Percentiles rank a stretch among this genome's conserved stretches.
Evolutionary conservation across 1,284 basidiomycete genomes (phyloP).

Genomic region (Moniliophthora roreri): DNA sequence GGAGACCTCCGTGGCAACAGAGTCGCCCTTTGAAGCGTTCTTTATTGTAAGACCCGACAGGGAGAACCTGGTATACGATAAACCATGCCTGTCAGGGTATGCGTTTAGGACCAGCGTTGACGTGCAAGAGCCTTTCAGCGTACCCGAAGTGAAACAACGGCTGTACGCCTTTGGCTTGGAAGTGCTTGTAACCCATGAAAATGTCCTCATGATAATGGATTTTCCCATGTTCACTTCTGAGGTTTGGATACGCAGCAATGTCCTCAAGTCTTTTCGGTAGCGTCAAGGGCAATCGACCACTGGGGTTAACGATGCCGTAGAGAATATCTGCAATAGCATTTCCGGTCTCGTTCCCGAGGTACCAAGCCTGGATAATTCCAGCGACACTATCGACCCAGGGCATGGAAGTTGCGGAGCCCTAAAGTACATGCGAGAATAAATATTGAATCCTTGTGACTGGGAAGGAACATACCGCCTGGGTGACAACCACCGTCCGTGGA

Average conservation of each 20-base stretch:
- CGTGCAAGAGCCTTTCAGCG: constrained; percentile 13
- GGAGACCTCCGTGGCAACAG: constrained; percentile 37
- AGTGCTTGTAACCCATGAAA: constrained; percentile 75
- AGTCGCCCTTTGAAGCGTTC: constrained; percentile 24
- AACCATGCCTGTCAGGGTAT: constrained; percentile 48
- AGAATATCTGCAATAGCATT: constrained; percentile 75
- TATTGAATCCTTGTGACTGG: neutral
- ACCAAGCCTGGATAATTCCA: constrained; percentile 65
- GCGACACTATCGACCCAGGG: constrained; percentile 56
- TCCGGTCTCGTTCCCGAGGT: constrained; percentile 75
- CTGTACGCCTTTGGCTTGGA: constrained; percentile 53
- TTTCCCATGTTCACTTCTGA: constrained; percentile 62
- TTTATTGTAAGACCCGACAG: constrained; percentile 46
- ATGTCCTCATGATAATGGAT: constrained; percentile 67
- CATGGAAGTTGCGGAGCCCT: constrained; percentile 70
- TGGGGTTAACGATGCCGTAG: constrained; percentile 72
- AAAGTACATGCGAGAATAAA: neutral
- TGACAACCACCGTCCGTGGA: constrained; percentile 61
- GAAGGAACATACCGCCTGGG: constrained; percentile 56
- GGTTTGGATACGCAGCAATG: constrained; percentile 61
- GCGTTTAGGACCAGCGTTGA: constrained; percentile 1
- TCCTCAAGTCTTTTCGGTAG: constrained; percentile 66
- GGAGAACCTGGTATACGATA: constrained; percentile 73
- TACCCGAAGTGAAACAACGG: constrained; percentile 74
- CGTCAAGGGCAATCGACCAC: constrained; percentile 68